Percentiles rank a stretch among this genome's conserved stretches.
Conservation (phyloP, 768 basidiomycete species). For the Hygrophoropsis aurantiaca region DNA sequence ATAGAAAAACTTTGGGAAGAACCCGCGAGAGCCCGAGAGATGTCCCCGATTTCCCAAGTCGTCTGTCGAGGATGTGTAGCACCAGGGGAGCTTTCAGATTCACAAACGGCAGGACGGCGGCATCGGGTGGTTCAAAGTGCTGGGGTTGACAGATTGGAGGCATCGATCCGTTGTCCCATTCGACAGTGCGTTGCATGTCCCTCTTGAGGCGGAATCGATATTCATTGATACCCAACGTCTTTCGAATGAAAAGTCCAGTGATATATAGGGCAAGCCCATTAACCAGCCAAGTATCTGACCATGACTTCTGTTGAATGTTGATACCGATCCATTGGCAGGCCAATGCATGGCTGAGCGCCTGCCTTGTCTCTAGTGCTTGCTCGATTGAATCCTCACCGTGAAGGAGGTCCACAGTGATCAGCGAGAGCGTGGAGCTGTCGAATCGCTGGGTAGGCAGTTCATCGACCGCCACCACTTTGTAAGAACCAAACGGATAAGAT, state of each 20-base stretch:
- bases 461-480: constrained; percentile 93
- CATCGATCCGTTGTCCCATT: constrained; percentile 85
- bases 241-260: constrained; percentile 81
- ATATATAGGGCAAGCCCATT: constrained; percentile 92
- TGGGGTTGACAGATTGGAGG: constrained; percentile 94
- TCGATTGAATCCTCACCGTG: constrained; percentile 90
- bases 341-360: constrained; percentile 81
- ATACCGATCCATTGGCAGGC: constrained; percentile 97
- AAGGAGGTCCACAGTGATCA: constrained; percentile 78
- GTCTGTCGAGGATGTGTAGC: constrained; percentile 91
- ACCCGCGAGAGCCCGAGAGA: constrained; percentile 93
- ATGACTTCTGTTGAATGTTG: constrained; percentile 90
- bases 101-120: constrained; percentile 78
- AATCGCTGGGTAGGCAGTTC: constrained; percentile 80
- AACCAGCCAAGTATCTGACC: constrained; percentile 96
- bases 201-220: constrained; percentile 94
- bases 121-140: constrained; percentile 79
- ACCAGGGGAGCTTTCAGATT: constrained; percentile 96
- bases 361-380: constrained; percentile 88
- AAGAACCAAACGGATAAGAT: constrained; percentile 93
- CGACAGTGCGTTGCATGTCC: constrained; percentile 91
- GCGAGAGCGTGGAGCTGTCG: constrained; percentile 80
- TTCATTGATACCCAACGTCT: constrained; percentile 93
- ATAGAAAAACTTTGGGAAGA: constrained; percentile 91
- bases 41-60: constrained; percentile 92